phyloP scores from a whole-genome alignment of 148 eudicot species.

The Limonium bicolor region DNA sequence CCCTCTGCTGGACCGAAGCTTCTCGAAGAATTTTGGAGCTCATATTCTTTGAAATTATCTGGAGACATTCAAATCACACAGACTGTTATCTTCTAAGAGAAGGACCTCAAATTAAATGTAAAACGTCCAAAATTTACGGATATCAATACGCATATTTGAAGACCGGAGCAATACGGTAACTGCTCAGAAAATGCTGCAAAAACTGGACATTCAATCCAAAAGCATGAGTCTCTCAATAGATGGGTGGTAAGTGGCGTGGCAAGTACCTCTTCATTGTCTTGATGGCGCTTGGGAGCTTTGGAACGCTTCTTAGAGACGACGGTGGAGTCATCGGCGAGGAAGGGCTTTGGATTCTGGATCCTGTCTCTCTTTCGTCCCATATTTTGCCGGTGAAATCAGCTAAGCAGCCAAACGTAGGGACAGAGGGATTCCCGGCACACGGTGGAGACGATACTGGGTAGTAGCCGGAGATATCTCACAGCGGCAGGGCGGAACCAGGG shows the following conservation, averaged over 20 bases:
- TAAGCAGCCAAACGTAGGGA: too few species aligned
- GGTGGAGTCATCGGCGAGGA: slow-evolving; percentile 19
- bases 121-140: too few species aligned
- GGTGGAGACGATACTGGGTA: too few species aligned
- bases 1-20: slow-evolving; percentile 73
- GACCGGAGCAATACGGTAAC: background rate
- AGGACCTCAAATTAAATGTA: too few species aligned
- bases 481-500: too few species aligned
- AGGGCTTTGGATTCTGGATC: slow-evolving; percentile 44
- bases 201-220: background rate
- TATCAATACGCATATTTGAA: background rate
- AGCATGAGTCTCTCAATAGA: background rate
- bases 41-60: slow-evolving; percentile 46
- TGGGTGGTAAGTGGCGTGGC: background rate
- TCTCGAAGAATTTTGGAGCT: slow-evolving; percentile 71
- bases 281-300: slow-evolving; percentile 49
- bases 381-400: too few species aligned
- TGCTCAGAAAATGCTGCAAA: background rate
- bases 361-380: slow-evolving; percentile 22
- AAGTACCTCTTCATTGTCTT: slow-evolving; percentile 29
- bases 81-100: background rate
- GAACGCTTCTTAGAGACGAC: slow-evolving; percentile 27
- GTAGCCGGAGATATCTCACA: too few species aligned
- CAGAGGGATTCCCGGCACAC: too few species aligned
- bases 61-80: slow-evolving; percentile 1